Evolutionary conservation across 1,284 basidiomycete species (phyloP).

Genomic region (Mycosarcoma maydis): DNA sequence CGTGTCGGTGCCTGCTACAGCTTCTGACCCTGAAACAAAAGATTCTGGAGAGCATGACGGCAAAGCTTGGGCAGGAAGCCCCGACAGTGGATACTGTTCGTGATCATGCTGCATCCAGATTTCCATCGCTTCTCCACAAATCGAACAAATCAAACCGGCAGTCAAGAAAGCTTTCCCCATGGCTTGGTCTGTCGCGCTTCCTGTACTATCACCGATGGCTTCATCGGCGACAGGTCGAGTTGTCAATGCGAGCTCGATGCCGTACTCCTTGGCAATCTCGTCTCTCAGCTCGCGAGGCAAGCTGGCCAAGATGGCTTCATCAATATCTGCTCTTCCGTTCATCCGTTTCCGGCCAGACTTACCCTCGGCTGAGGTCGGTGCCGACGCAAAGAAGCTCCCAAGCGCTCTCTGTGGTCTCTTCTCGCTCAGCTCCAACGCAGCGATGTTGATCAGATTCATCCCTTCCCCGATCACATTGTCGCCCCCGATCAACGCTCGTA

Average conservation of each 20-base stretch:
- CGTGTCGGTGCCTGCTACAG: not conserved
- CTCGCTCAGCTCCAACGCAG: slow-evolving; percentile 50
- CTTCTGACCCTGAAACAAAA: not conserved
- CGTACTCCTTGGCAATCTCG: slow-evolving; percentile 52
- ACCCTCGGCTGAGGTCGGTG: not conserved
- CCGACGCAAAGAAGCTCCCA: slow-evolving; percentile 34
- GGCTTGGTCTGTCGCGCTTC: not conserved
- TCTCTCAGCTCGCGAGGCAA: slow-evolving; percentile 44
- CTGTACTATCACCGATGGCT: not conserved
- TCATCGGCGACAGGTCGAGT: not conserved
- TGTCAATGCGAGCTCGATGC: slow-evolving; percentile 8
- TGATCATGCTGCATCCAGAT: slow-evolving; percentile 62
- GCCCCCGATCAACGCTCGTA: slow-evolving; percentile 40
- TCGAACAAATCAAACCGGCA: slow-evolving; percentile 8
- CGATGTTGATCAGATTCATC: slow-evolving; percentile 60
- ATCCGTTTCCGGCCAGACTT: not conserved
- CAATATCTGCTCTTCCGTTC: slow-evolving; percentile 14
- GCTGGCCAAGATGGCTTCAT: slow-evolving; percentile 33
- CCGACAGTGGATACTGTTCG: slow-evolving; percentile 38
- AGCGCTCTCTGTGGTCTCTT: slow-evolving; percentile 38
- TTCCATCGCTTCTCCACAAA: slow-evolving; percentile 40
- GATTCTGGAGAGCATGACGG: not conserved
- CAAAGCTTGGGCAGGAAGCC: slow-evolving; percentile 21
- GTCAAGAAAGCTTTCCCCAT: not conserved
- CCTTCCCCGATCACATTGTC: slow-evolving; percentile 41